phyloP scores from a whole-genome alignment of 805 yeast species.

The Pichia eremophila region DNA sequence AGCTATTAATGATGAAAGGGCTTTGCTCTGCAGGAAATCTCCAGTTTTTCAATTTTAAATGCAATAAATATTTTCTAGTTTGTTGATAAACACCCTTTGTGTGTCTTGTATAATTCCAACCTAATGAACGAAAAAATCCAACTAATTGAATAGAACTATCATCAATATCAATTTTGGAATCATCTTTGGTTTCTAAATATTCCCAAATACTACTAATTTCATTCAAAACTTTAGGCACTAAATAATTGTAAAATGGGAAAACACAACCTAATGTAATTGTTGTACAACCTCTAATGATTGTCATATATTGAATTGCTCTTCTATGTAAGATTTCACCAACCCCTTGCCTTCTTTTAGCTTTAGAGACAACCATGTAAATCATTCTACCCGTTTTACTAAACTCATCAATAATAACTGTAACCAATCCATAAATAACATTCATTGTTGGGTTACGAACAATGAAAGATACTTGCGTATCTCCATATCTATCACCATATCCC shows the following conservation, averaged over 20 bases:
- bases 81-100: slow-evolving; percentile 6
- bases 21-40: slow-evolving; percentile 32
- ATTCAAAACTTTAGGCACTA: slow-evolving; percentile 5
- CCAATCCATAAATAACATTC: slow-evolving; percentile 44
- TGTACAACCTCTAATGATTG: slow-evolving; percentile 33
- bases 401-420: slow-evolving; percentile 42
- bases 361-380: slow-evolving; percentile 41
- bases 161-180: slow-evolving; percentile 5
- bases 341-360: slow-evolving; percentile 42
- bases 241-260: slow-evolving; percentile 32
- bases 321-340: slow-evolving; percentile 47
- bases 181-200: slow-evolving; percentile 7
- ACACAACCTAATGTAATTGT: slow-evolving; percentile 34
- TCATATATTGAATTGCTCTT: slow-evolving; percentile 41
- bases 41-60: slow-evolving; percentile 38
- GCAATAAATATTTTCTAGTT: slow-evolving; percentile 27
- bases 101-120: slow-evolving; percentile 30
- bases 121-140: slow-evolving; percentile 31
- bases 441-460: slow-evolving; percentile 49
- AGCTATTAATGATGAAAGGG: slow-evolving; percentile 39
- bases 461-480: slow-evolving; percentile 35
- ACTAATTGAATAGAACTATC: slow-evolving; percentile 7
- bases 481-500: slow-evolving; percentile 12
- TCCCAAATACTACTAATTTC: slow-evolving; percentile 11
- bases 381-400: slow-evolving; percentile 33